Evolutionary conservation across 768 basidiomycete species (phyloP), one percentile per base, ranked within the genome.

Genomic region (Heimioporus sp.): DNA sequence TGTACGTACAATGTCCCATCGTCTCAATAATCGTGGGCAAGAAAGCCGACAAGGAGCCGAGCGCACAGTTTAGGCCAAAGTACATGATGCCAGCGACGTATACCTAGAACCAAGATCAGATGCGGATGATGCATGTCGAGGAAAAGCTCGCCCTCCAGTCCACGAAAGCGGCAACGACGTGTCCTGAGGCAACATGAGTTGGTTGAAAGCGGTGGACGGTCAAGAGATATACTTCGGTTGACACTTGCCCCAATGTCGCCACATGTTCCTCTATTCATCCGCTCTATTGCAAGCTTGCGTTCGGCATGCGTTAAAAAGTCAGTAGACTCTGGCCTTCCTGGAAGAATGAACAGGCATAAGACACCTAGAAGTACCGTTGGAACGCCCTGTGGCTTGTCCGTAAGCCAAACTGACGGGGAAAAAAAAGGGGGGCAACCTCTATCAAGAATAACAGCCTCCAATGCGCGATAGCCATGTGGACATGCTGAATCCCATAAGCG

Each of bases 11-110:
- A 59, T 70, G 71, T 9, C 75, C 77, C 62, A 79, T 77, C 0
- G 77, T 79, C 53, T 68, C 72, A 28, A 82, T 78, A 58, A 82
- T 80, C 0, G 79, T 81, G 2, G 80, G 80, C 19, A 82, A 64
- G 65, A 82, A 82, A 1, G 80, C 77, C 3, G 76, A 74, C 9
- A 76, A 69, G 8, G 80, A 79, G 16, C 77, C 74, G 0, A 79
- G 68, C 11, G 80, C 76, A 47, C 72, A 73, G 54, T 78, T 77
- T 8, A 75, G 65, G 15, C 73, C 79, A 52, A 80, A 79, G 58
- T 76, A 77, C 28, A 79, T 70, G 31, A 79, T 60, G 1, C 78
- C 78, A n/a, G 70, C 78, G 13, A 70, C 55, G 42, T 80, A 80
- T n/a, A 78, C 63, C 67, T 69, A 39, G 37, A 37, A 17, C 3